Conservation (phyloP, 306 rosid genomes). For the Gastrolobium villosum region DNA sequence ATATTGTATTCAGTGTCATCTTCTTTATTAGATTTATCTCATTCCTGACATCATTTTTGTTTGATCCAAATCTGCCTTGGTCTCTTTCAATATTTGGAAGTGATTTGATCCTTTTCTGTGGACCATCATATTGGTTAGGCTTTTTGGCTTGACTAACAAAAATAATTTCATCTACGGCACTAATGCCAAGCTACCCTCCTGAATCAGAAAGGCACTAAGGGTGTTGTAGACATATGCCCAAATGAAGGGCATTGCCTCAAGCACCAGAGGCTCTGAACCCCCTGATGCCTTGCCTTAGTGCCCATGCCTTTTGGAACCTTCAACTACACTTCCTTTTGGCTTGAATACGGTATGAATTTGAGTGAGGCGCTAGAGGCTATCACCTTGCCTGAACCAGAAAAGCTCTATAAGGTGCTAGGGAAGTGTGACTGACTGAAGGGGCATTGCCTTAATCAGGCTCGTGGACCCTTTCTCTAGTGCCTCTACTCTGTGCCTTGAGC, state of each 20-base stretch:
- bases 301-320: conserved; percentile 33
- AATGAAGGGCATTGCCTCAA: neutral
- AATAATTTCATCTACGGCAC: conserved; percentile 5
- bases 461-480: neutral
- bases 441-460: conserved; percentile 4
- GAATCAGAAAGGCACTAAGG: conserved; percentile 13
- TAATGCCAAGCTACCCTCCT: no score
- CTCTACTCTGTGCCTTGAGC: neutral
- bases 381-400: conserved; percentile 26
- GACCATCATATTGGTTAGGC: conserved; percentile 24
- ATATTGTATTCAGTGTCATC: conserved; percentile 23
- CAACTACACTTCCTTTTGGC: conserved; percentile 15
- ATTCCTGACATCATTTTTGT: conserved; percentile 11
- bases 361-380: neutral
- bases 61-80: neutral
- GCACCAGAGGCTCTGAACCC: neutral
- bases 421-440: neutral
- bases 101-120: conserved; percentile 11
- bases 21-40: conserved; percentile 14
- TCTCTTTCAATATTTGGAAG: conserved; percentile 24
- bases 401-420: conserved; percentile 1
- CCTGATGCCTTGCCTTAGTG: neutral
- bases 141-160: conserved; percentile 19
- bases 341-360: conserved; percentile 33
- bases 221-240: neutral